Evolutionary conservation across 192 early-diverging fungal species (phyloP).

Genomic region (Coemansia javaensis): DNA sequence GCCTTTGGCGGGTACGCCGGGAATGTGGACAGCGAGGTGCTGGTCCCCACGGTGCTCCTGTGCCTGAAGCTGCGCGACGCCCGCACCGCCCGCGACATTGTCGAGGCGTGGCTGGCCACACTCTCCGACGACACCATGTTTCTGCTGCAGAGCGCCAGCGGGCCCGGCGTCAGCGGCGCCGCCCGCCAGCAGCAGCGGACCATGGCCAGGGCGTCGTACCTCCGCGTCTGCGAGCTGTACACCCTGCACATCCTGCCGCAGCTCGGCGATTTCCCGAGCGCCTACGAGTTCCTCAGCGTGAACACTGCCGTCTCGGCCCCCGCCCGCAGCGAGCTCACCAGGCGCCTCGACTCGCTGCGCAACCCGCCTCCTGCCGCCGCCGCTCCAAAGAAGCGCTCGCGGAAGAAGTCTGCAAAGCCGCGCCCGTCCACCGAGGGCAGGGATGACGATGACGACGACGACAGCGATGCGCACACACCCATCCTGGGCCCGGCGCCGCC

Average conservation of each 20-base stretch:
- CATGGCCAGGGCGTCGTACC: conserved; percentile 42
- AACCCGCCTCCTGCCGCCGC: conserved; percentile 4
- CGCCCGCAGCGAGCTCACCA: conserved; percentile 20
- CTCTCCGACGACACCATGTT: conserved; percentile 34
- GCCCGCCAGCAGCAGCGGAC: conserved; percentile 18
- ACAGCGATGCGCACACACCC: no score
- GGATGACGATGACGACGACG: not conserved
- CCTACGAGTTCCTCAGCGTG: conserved; percentile 27
- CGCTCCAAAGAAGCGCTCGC: conserved; percentile 10
- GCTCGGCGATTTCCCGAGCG: conserved; percentile 31
- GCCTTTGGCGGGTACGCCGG: conserved; percentile 43
- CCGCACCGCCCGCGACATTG: conserved; percentile 34
- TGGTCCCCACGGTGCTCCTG: conserved; percentile 42
- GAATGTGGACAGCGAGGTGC: conserved; percentile 46
- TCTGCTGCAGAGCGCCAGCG: conserved; percentile 12
- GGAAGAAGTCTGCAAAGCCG: conserved; percentile 4
- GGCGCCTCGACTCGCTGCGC: conserved; percentile 35
- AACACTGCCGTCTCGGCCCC: conserved; percentile 10
- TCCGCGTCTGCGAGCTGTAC: conserved; percentile 48
- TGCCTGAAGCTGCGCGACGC: conserved; percentile 50
- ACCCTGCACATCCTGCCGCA: conserved; percentile 45
- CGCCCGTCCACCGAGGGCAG: not conserved
- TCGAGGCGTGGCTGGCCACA: conserved; percentile 48
- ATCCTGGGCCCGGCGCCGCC: no score
- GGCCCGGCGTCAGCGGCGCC: not conserved